Evolutionary conservation across 2,329 filamentous ascomycete species (phyloP).

Genomic region (Raffaelea arxii): DNA sequence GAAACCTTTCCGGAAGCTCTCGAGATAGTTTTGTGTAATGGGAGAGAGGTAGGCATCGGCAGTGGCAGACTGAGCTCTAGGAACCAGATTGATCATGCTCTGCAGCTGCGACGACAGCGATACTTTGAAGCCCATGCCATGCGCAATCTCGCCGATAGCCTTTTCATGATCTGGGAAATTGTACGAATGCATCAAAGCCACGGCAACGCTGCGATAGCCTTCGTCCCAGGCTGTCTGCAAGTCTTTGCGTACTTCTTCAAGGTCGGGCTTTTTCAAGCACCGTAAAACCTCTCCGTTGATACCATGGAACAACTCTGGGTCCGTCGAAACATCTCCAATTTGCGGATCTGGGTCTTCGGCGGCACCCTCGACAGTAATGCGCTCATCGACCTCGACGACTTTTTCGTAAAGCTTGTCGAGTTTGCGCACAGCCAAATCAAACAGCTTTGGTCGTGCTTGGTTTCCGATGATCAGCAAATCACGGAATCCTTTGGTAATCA

Average conservation of each 20-base stretch:
- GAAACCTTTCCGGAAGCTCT: constrained; percentile 56
- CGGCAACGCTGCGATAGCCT: constrained; percentile 37
- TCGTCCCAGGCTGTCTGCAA: constrained; percentile 50
- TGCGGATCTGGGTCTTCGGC: constrained; percentile 17
- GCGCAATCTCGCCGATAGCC: constrained; percentile 7
- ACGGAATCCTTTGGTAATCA: constrained; percentile 6
- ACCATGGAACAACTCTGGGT: constrained; percentile 39
- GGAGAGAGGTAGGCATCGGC: constrained; percentile 70
- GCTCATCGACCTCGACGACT: constrained; percentile 9
- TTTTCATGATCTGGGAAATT: constrained; percentile 11
- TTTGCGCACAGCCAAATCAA: constrained; percentile 14
- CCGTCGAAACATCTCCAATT: constrained; percentile 3
- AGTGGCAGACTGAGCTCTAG: constrained; percentile 58
- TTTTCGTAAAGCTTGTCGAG: constrained; percentile 6
- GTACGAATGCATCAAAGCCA: constrained; percentile 21
- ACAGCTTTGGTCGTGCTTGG: constrained; percentile 8
- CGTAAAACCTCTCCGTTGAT: constrained; percentile 60
- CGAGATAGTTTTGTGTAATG: constrained; percentile 60
- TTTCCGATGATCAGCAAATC: constrained; percentile 7
- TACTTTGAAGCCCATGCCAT: constrained; percentile 1
- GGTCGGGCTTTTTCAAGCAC: constrained; percentile 41
- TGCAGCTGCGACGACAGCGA: constrained; percentile 3
- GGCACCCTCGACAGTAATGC: constrained; percentile 7
- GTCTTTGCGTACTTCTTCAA: constrained; percentile 42
- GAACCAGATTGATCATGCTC: constrained; percentile 63